phyloP scores from a whole-genome alignment of 2,329 filamentous ascomycete species.

The Colletotrichum sp. region DNA sequence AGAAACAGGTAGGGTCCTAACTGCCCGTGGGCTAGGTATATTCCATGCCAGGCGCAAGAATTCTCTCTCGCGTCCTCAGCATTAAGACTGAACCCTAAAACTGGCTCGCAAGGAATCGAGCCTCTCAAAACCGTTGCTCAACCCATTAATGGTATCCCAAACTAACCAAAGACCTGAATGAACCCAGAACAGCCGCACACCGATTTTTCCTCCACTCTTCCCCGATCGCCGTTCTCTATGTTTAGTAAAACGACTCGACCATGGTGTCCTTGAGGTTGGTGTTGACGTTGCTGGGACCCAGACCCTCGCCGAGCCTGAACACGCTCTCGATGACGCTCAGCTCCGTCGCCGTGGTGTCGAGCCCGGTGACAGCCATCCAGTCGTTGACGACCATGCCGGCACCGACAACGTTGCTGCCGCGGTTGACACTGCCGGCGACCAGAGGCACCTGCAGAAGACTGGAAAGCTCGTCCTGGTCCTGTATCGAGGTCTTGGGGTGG shows the following conservation, averaged over 20 bases:
- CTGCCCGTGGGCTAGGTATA: slow-evolving; percentile 13
- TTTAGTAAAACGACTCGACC: slow-evolving; percentile 97
- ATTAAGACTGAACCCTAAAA: slow-evolving; percentile 9
- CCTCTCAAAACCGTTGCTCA: slow-evolving; percentile 11
- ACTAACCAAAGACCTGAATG: slow-evolving; percentile 16
- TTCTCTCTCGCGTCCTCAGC: neutral
- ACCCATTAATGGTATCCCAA: slow-evolving; percentile 21
- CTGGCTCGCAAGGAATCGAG: neutral
- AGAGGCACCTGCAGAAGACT: slow-evolving; percentile 93
- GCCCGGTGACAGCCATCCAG: slow-evolving; percentile 91
- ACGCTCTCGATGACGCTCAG: slow-evolving; percentile 95
- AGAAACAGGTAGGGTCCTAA: neutral
- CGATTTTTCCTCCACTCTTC: neutral
- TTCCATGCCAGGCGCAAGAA: neutral
- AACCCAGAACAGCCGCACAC: neutral
- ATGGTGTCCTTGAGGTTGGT: slow-evolving; percentile 94
- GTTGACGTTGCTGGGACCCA: slow-evolving; percentile 78
- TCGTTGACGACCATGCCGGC: slow-evolving; percentile 97
- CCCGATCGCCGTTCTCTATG: neutral
- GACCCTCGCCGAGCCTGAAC: slow-evolving; percentile 90
- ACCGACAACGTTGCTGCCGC: slow-evolving; percentile 92
- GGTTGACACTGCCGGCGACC: slow-evolving; percentile 92
- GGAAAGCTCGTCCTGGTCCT: slow-evolving; percentile 97
- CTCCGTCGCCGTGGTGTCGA: slow-evolving; percentile 94
- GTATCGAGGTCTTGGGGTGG: slow-evolving; percentile 94